Conservation (phyloP, 768 basidiomycete species). For the Boletus huronensis region DNA sequence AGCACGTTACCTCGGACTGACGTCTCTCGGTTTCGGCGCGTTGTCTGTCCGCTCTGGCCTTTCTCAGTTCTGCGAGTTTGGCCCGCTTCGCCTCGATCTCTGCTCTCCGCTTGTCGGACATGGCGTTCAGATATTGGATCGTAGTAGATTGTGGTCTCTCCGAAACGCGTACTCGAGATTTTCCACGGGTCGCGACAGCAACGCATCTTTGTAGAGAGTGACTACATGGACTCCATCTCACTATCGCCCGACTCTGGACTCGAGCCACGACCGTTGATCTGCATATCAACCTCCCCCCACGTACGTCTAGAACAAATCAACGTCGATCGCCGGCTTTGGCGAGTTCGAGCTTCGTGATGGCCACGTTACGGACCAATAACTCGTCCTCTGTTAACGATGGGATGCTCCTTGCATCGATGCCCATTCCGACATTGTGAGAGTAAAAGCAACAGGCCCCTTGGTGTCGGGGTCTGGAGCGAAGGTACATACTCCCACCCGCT, state of each 20-base stretch:
- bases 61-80: conserved; percentile 80
- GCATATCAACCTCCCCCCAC: too few relatives aligned
- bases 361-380: neutral
- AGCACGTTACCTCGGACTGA: conserved; percentile 22
- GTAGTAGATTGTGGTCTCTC: neutral
- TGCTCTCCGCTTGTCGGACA: conserved; percentile 69
- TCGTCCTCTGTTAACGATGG: conserved; percentile 2
- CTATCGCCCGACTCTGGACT: too few relatives aligned
- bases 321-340: too few relatives aligned
- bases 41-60: conserved; percentile 70
- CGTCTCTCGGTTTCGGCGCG: conserved; percentile 46
- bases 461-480: neutral
- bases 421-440: neutral
- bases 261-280: too few relatives aligned
- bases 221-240: too few relatives aligned
- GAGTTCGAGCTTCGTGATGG: conserved; percentile 2
- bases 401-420: conserved; percentile 1
- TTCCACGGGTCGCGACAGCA: too few relatives aligned
- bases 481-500: neutral
- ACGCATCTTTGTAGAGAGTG: too few relatives aligned
- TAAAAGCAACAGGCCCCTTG: conserved; percentile 3
- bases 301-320: too few relatives aligned
- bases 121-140: conserved; percentile 16
- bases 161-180: neutral
- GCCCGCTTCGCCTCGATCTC: conserved; percentile 90